A percentile compares a stretch with the other conserved stretches of the same genome.
phyloP scores from a whole-genome alignment of 768 basidiomycete species.

The Mycena galericulata region DNA sequence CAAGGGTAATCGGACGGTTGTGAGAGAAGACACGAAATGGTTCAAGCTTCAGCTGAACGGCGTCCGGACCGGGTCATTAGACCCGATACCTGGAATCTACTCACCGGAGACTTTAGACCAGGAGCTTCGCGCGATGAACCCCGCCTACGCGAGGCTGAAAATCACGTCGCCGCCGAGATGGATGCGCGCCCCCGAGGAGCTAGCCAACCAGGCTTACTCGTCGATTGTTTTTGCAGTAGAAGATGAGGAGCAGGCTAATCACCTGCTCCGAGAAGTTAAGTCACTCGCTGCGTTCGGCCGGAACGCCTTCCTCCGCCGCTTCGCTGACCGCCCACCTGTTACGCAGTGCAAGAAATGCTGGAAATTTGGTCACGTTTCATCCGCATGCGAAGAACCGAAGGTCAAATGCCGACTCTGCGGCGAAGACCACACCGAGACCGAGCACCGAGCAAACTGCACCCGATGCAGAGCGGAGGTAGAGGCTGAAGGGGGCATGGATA shows the following conservation, averaged over 20 bases:
- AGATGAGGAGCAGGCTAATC: neutral
- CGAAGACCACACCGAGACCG: slow-evolving; percentile 8
- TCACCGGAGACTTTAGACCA: neutral
- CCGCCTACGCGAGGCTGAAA: neutral
- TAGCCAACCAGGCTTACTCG: neutral
- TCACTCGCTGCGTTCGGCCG: slow-evolving; percentile 17
- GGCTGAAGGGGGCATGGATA: neutral
- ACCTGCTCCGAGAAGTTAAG: slow-evolving; percentile 17
- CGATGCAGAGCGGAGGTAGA: neutral
- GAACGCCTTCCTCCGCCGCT: neutral
- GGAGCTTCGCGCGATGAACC: slow-evolving; percentile 10
- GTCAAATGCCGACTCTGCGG: slow-evolving; percentile 17
- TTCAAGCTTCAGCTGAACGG: slow-evolving; percentile 16
- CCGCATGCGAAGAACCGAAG: neutral
- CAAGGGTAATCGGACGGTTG: neutral
- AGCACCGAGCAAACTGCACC: slow-evolving; percentile 5
- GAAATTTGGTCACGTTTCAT: neutral
- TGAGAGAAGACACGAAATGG: slow-evolving; percentile 7
- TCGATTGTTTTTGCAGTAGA: slow-evolving; percentile 12
- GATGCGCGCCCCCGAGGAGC: slow-evolving; percentile 8
- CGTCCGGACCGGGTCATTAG: slow-evolving; percentile 4
- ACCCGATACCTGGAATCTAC: neutral
- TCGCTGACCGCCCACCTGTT: slow-evolving; percentile 16
- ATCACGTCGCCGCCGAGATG: neutral
- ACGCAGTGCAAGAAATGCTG: slow-evolving; percentile 18